Evolutionary conservation across 352 stramenopile species (phyloP), one percentile per base, ranked within the genome.

Genomic region (Phytophthora capsici): DNA sequence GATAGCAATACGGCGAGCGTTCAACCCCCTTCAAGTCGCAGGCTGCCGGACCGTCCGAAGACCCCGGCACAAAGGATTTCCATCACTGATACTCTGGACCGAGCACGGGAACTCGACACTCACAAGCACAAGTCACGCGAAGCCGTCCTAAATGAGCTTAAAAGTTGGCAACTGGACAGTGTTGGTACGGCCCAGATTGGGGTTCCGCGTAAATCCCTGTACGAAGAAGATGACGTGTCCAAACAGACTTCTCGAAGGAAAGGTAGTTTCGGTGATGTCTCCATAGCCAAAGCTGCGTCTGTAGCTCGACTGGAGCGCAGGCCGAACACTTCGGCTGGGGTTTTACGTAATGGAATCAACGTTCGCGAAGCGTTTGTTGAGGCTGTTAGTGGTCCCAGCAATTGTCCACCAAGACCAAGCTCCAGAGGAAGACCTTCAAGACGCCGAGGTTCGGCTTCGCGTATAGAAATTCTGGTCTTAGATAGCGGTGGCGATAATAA

Each of bases 41-140:
- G 45, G n/a, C 19, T 67, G 19, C 28, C 23, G 6, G 75, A 88
- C 19, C 69, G 78, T 19, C 82, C 84, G 4, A 81, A 77, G 54
- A 93, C 82, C 5, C 80, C 84, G 7, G 74, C 76, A 23, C 41
- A 73, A 44, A 71, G 82, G 6, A 73, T 91, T 67, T 94, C 82
- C 26, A 91, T 94, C 48, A 94, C 84, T 14, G 84, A 88, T 56
- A 94, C 86, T 13, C 71, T 94, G 32, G 77, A 94, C 57, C 82
- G 84, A 23, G 86, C 82, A 2, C 63, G 75, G 38, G 80, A 94
- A 32, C 70, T 94, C 3, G 83, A 93, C 22, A 71, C 57, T 0
- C 66, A 86, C 4, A 78, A 79, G n/a, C 73, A 80, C 57, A 89
- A 84, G 49, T 90, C 80, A 0, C 75, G 82, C 10, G 82, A 88